Evolutionary conservation across 2,329 filamentous ascomycete species (phyloP).

Genomic region (Alternaria ethzedia): DNA sequence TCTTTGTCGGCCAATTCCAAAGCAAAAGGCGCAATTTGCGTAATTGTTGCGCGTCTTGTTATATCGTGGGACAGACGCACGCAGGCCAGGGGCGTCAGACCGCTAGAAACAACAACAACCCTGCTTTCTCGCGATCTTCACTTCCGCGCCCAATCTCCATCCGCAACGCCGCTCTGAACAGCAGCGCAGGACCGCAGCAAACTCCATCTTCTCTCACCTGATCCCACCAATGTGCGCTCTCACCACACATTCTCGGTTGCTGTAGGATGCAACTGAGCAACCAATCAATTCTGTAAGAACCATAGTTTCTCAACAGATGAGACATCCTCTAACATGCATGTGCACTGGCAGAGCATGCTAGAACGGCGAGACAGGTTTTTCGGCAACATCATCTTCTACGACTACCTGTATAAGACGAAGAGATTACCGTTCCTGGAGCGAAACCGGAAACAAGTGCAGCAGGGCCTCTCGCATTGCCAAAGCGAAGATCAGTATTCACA

Average conservation of each 20-base stretch:
- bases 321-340: neutral
- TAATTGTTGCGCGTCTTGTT: neutral
- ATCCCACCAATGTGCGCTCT: neutral
- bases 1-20: neutral
- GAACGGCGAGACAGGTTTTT: constrained; percentile 21
- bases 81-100: neutral
- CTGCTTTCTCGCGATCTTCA: neutral
- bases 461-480: constrained; percentile 12
- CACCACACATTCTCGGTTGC: constrained; percentile 5
- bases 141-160: neutral
- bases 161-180: neutral
- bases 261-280: constrained; percentile 15
- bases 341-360: constrained; percentile 31
- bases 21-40: neutral
- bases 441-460: constrained; percentile 29
- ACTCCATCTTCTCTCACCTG: neutral
- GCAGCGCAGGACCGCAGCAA: neutral
- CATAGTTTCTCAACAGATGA: neutral
- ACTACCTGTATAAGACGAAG: constrained; percentile 27
- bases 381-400: constrained; percentile 36
- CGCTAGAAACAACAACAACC: neutral
- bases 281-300: constrained; percentile 3
- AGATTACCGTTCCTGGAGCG: constrained; percentile 34
- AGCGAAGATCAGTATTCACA: neutral
- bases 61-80: neutral